Conservation (phyloP, 768 basidiomycete species). For the Suillus clintonianus region DNA sequence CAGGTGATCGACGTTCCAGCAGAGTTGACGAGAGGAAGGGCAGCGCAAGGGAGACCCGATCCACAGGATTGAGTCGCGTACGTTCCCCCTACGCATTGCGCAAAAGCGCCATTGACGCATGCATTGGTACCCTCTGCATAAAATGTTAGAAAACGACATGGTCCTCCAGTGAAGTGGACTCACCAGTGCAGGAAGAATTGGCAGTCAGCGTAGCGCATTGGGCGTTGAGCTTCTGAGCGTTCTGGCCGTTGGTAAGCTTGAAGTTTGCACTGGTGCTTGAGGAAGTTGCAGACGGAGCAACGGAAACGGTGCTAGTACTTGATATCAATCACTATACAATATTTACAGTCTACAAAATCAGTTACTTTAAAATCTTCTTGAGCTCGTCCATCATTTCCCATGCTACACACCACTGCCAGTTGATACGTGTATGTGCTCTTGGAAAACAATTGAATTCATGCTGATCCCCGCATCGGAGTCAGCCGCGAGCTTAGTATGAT, state of each 20-base stretch:
- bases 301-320: not conserved
- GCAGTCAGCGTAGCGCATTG: constrained; percentile 51
- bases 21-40: constrained; percentile 56
- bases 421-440: not conserved
- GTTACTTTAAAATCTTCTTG: too few relatives aligned
- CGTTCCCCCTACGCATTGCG: constrained; percentile 52
- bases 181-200: constrained; percentile 46
- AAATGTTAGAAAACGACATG: constrained; percentile 16
- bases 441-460: not conserved
- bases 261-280: constrained; percentile 10
- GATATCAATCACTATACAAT: not conserved
- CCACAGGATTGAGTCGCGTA: constrained; percentile 35
- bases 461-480: not conserved
- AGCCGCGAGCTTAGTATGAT: not conserved
- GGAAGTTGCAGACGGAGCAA: constrained; percentile 10
- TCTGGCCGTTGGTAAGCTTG: constrained; percentile 42
- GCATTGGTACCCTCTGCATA: constrained; percentile 39
- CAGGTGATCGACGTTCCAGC: constrained; percentile 55
- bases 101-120: constrained; percentile 51
- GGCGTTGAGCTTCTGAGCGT: constrained; percentile 52
- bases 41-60: constrained; percentile 39
- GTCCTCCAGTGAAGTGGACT: not conserved
- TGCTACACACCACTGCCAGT: not conserved
- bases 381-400: too few relatives aligned
- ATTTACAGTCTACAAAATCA: too few relatives aligned